Evolutionary conservation across 1,284 basidiomycete genomes (phyloP), one percentile per base, ranked within the genome.

Genomic region (Amylostereum chailletii): DNA sequence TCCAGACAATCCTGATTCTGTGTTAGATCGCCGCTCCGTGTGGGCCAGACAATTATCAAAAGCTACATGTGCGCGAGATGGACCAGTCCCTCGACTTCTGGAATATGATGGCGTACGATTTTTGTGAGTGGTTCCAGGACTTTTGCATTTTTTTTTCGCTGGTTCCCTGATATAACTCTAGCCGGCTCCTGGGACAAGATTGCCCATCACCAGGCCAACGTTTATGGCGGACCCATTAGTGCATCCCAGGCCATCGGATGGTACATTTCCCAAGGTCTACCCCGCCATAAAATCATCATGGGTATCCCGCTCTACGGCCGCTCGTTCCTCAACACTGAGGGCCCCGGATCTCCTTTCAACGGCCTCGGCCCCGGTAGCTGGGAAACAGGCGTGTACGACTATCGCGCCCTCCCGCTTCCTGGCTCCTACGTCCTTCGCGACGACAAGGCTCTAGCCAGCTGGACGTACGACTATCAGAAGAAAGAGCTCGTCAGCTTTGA

Each of bases 41-140:
- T 65, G 95, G 95, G n/a, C 76, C 83, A 4, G 78, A 88, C 52
- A 83, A 96, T 59, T 92, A 92, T 67, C 71, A 83, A 62, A 83
- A 84, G 55, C 72, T 98, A 4, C 74, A 83, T 50, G 74, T 93
- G 37, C 68, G 64, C 27, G 90, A 89, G 53, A 98, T 99, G 94
- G 88, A 95, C 63, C 74, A 74, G 53, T 79, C 72, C 53, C 81
- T 99, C 30, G 90, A 94, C 59, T 94, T 96, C 63, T 98, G 94
- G 94, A 98, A 98, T 65, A 70, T 99, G 65, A 99, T 99, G 96
- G 83, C 90, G 1, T 89, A 90, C 55, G 86, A 90, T 61, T 90
- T 85, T 59, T 77, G 86, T 86, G 53, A 55, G 81, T 66, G 19
- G 19, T 19, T 19, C 19, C 19, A 19, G 19, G 19, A 19, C 19